phyloP scores from a whole-genome alignment of 2,329 filamentous ascomycete species.

The Aspergillus sp. region DNA sequence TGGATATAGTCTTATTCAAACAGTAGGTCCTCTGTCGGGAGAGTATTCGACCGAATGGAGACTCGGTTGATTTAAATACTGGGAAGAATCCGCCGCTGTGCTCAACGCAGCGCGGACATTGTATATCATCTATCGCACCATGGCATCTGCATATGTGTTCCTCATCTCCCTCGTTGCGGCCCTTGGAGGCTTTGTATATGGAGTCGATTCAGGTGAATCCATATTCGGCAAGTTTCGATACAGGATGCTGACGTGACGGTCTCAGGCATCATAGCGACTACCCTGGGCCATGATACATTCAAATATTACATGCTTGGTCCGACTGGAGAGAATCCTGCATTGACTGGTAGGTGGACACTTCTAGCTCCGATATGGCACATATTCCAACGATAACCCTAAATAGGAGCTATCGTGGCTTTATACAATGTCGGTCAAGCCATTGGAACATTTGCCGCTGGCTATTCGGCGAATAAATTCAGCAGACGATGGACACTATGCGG shows the following conservation, averaged over 20 bases:
- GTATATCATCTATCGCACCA: neutral
- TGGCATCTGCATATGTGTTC: conserved; percentile 9
- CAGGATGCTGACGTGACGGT: neutral
- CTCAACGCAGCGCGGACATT: neutral
- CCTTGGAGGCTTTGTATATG: conserved; percentile 14
- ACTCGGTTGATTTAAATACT: neutral
- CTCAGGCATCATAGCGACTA: conserved; percentile 15
- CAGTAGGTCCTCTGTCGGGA: neutral
- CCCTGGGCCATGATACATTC: conserved; percentile 15
- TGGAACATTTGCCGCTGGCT: conserved; percentile 26
- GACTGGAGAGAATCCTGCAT: conserved; percentile 10
- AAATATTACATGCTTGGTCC: conserved; percentile 16
- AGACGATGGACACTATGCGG: conserved; percentile 34
- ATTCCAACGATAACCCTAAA: neutral
- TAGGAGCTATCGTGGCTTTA: conserved; percentile 18
- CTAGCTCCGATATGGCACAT: neutral
- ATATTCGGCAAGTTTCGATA: neutral
- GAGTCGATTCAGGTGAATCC: conserved; percentile 11
- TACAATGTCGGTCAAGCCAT: conserved; percentile 22
- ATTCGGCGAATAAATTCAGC: conserved; percentile 33
- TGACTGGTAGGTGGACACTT: conserved; percentile 2
- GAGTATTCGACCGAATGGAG: neutral
- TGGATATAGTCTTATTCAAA: too few relatives aligned
- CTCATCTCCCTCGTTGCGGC: conserved; percentile 11
- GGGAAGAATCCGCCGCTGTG: too few relatives aligned